These are phyloP conservation scores for Oxytropis ochrocephala DNA, from an alignment of 306 rosid species.

Conservation along the genomic window DNA sequence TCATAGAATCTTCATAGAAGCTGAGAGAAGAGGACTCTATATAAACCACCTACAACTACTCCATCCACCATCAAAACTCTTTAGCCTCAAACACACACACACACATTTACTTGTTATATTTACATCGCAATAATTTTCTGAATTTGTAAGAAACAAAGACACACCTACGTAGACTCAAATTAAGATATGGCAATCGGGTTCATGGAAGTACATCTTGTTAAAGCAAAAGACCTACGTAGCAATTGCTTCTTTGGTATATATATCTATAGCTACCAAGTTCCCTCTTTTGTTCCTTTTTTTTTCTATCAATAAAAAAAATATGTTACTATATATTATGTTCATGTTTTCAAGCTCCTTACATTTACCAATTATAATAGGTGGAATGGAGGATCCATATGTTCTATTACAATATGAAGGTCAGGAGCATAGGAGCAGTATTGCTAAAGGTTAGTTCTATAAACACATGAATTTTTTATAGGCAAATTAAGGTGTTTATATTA, in stretches of 20 bases:
- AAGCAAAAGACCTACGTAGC: constrained; percentile 48
- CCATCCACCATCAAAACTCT: neutral
- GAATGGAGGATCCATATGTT: constrained; percentile 79
- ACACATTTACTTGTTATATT: neutral
- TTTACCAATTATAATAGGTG: constrained; percentile 24
- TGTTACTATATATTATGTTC: neutral
- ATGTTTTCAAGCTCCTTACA: neutral
- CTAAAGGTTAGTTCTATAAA: constrained; percentile 38
- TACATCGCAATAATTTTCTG: neutral
- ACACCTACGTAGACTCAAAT: neutral
- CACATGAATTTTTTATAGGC: neutral
- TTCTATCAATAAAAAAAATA: neutral
- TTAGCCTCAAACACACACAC: neutral
- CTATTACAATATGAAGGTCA: constrained; percentile 66
- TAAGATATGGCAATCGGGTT: constrained; percentile 27
- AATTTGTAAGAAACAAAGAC: neutral
- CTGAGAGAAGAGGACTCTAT: neutral
- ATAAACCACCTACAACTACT: neutral
- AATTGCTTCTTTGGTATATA: constrained; percentile 49
- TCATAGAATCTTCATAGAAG: no score
- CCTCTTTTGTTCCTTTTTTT: neutral
- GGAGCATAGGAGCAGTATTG: constrained; percentile 60
- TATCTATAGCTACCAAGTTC: no score
- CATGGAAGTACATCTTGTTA: constrained; percentile 32
- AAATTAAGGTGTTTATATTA: no score